Evolutionary conservation across 805 yeast species (phyloP), one percentile per base, ranked within the genome.

Genomic region (Hanseniaspora nectarophila): DNA sequence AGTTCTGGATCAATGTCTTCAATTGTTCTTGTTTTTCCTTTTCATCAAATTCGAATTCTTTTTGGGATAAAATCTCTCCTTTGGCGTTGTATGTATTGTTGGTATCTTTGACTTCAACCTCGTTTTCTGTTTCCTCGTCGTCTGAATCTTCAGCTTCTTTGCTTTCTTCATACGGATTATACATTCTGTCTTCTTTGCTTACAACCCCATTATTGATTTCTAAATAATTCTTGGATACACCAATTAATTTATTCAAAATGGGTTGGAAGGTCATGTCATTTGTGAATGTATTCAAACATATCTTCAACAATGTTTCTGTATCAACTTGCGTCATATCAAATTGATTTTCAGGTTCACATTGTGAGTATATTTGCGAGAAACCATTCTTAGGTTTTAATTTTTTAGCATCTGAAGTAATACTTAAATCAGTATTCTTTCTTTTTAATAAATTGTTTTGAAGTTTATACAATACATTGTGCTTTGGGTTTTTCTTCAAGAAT

Each of bases 261-360:
- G 43, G 48, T 29, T 56, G 55, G 21, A 38, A 16, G 43, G 53
- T 29, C 52, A 54, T 28, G 20, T 40, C 54, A 33, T 51, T 45
- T 28, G 46, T 51, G 37, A 51, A 69, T 0, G 95, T 87, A 77
- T 75, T 53, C 77, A 69, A 15, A 82, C 85, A 74, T 82, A 81
- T 43, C 76, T 73, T 21, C 73, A 61, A 74, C 53, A 88, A 73
- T 0, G 82, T 71, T 47, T 78, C 77, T 21, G 74, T 75, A 5
- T 92, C 82, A 7, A 92, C 68, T 9, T 76, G 68, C 2, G 85
- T 72, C 52, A 86, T 76, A 63, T 90, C 90, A 23, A 58, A 57
- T 20, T 62, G 57, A 15, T 49, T 43, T 23, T 56, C 54, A 2
- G 54, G 43, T 10, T 34, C 34, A 34, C 50, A 45, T 7, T 34